A percentile compares a stretch with the other conserved stretches of the same genome.
These are phyloP conservation scores for Xylariaceae sp. DNA, from an alignment of 2,329 filamentous ascomycete species.

Conservation along the genomic window DNA sequence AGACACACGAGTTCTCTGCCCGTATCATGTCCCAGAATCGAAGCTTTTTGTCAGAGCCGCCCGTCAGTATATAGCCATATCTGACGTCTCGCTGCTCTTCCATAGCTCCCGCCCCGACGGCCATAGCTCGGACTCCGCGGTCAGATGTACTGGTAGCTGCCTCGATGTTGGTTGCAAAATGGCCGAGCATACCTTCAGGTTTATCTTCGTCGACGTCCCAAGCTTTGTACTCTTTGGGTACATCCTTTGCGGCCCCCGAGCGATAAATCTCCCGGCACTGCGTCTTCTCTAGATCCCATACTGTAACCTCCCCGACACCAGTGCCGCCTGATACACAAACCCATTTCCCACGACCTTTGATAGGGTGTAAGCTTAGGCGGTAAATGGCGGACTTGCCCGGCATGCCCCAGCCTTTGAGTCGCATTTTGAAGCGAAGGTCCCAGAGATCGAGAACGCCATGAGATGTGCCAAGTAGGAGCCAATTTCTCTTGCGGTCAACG, in stretches of 20 bases:
- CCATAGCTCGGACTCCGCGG: slow-evolving; percentile 67
- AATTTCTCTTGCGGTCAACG: slow-evolving; percentile 79
- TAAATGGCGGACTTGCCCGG: slow-evolving; percentile 77
- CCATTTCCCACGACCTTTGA: slow-evolving; percentile 74
- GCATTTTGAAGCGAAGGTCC: slow-evolving; percentile 92
- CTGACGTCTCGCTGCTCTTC: slow-evolving; percentile 70
- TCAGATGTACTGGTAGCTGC: slow-evolving; percentile 42
- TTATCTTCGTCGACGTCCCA: slow-evolving; percentile 89
- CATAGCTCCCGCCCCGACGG: slow-evolving; percentile 65
- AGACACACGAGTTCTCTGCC: slow-evolving; percentile 72
- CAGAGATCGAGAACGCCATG: slow-evolving; percentile 91
- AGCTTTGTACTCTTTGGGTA: slow-evolving; percentile 67
- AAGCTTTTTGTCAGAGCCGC: slow-evolving; percentile 83
- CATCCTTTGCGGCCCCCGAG: slow-evolving; percentile 58
- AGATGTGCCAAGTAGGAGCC: slow-evolving; percentile 86
- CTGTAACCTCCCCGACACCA: slow-evolving; percentile 80
- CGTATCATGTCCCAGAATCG: slow-evolving; percentile 88
- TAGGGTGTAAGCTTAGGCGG: slow-evolving; percentile 73
- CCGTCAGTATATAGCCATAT: slow-evolving; percentile 80
- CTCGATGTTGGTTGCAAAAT: slow-evolving; percentile 75
- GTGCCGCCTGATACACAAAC: slow-evolving; percentile 87
- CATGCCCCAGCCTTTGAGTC: slow-evolving; percentile 83
- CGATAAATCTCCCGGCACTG: slow-evolving; percentile 87
- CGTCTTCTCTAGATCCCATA: slow-evolving; percentile 92
- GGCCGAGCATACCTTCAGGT: slow-evolving; percentile 78